Conservation (phyloP, 257 asterid species). For the Apocynum venetum region DNA sequence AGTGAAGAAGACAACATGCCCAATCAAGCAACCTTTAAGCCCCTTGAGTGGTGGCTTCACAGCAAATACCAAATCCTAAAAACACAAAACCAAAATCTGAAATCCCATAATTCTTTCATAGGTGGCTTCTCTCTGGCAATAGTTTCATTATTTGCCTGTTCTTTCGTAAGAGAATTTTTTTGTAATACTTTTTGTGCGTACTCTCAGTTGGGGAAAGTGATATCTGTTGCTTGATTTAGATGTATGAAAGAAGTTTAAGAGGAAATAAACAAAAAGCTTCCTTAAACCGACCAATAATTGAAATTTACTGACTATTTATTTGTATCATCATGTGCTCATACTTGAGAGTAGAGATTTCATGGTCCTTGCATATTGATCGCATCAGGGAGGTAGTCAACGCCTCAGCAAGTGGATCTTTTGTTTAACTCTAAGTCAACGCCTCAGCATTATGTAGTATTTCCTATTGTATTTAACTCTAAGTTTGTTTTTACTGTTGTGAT, state of each 20-base stretch:
- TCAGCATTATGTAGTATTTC: no score
- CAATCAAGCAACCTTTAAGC: no score
- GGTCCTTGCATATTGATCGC: slow-evolving; percentile 25
- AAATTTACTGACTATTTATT: neutral
- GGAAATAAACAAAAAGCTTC: neutral
- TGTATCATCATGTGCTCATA: slow-evolving; percentile 4
- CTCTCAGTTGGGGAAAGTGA: neutral
- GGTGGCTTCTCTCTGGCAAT: no score
- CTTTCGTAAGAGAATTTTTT: no score
- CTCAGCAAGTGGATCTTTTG: neutral
- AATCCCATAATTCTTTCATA: no score
- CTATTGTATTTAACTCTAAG: no score
- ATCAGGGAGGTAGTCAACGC: slow-evolving; percentile 10
- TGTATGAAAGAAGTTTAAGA: neutral
- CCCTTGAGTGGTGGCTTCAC: no score
- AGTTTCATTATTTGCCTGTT: no score
- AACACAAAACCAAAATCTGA: no score
- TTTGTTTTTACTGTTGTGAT: neutral
- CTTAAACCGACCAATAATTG: slow-evolving; percentile 17
- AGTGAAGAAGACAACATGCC: neutral
- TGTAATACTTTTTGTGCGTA: no score
- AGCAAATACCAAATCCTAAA: no score
- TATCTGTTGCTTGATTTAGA: slow-evolving; percentile 5
- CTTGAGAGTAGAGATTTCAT: slow-evolving; percentile 3
- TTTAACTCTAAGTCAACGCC: no score